Evolutionary conservation across 2,329 filamentous ascomycete species (phyloP).

Genomic region (Periconia macrospinosa): DNA sequence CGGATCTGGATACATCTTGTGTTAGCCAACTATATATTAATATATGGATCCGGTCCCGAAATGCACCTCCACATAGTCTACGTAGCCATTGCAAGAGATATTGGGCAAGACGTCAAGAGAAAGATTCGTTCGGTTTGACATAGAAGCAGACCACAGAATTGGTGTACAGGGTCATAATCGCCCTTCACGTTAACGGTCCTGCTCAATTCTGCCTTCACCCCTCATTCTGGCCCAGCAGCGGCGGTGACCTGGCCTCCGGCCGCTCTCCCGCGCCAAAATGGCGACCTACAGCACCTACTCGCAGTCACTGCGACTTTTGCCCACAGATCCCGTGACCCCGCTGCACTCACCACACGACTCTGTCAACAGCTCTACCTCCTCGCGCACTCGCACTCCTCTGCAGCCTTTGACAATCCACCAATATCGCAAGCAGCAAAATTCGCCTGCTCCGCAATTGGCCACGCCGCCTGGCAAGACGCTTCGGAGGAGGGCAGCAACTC

Average conservation of each 20-base stretch:
- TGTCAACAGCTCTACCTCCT: conserved; percentile 33
- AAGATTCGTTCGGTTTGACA: conserved; percentile 2
- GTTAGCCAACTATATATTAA: not conserved
- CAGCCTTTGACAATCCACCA: conserved; percentile 43
- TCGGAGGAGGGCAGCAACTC: conserved; percentile 40
- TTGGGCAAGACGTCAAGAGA: conserved; percentile 5
- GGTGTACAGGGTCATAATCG: not conserved
- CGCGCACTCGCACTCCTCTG: conserved; percentile 35
- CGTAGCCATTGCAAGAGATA: conserved; percentile 5
- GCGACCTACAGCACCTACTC: conserved; percentile 18
- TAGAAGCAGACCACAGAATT: not conserved
- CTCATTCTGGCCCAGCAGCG: not conserved
- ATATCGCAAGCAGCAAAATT: conserved; percentile 43
- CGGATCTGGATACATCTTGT: not conserved
- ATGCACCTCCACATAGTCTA: conserved; percentile 9
- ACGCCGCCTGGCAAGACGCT: conserved; percentile 37
- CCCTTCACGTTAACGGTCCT: not conserved
- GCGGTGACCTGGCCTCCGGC: not conserved
- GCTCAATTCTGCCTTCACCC: not conserved
- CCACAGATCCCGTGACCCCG: conserved; percentile 32
- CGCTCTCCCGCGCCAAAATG: conserved; percentile 19
- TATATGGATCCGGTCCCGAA: conserved; percentile 11
- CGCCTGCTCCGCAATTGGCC: conserved; percentile 30
- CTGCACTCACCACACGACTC: conserved; percentile 43
- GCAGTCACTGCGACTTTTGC: conserved; percentile 25